Percentiles rank a stretch among this genome's conserved stretches.
Evolutionary conservation across 768 basidiomycete species (phyloP).

Genomic region (Suillus hirtellus): DNA sequence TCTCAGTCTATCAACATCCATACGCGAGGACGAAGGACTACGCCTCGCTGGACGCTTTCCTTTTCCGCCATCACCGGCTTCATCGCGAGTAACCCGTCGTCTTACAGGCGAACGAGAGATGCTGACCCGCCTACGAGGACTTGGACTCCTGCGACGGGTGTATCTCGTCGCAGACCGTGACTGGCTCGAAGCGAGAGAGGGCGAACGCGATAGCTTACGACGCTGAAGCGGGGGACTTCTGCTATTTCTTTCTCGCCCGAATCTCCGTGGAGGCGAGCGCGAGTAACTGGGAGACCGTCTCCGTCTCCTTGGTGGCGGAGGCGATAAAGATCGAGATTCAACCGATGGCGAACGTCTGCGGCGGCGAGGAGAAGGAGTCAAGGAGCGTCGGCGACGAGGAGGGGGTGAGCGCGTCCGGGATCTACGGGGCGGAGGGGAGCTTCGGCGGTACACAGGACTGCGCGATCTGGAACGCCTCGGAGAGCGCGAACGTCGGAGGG

Average conservation of each 20-base stretch:
- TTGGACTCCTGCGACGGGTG: conserved; percentile 47
- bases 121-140: conserved; percentile 35
- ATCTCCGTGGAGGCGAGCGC: conserved; percentile 45
- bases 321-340: conserved; percentile 26
- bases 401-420: conserved; percentile 47
- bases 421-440: conserved; percentile 40
- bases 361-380: conserved; percentile 41
- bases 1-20: conserved; percentile 26
- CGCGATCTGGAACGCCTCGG: conserved; percentile 24
- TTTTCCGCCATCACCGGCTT: conserved; percentile 15
- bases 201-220: conserved; percentile 32
- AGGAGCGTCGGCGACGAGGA: conserved; percentile 36
- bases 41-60: conserved; percentile 26
- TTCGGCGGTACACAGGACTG: conserved; percentile 26
- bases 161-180: conserved; percentile 43
- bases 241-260: conserved; percentile 41
- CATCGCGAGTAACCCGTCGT: conserved; percentile 30
- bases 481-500: conserved; percentile 26
- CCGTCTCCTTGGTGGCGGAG: conserved; percentile 38
- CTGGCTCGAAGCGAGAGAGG: conserved; percentile 39
- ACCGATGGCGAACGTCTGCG: conserved; percentile 36
- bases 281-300: conserved; percentile 50
- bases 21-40: conserved; percentile 25
- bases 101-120: conserved; percentile 37
- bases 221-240: conserved; percentile 53